Evolutionary conservation across 2,329 filamentous ascomycete species (phyloP), one percentile per base, ranked within the genome.

Genomic region (Lecanicillium sp.): DNA sequence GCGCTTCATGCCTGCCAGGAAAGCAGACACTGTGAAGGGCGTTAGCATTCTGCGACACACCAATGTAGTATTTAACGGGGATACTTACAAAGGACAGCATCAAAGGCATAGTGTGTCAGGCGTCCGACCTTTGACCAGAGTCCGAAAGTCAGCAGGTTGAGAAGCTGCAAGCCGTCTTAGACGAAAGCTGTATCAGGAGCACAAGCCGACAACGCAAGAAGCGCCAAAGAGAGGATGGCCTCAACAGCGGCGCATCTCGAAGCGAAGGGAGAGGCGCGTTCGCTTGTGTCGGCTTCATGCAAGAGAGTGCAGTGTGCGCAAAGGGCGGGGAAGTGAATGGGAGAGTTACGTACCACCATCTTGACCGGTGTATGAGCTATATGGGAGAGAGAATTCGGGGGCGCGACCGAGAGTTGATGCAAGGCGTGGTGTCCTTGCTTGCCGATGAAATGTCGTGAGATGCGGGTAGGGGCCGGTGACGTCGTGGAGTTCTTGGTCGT

Each of bases 1-100:
- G 53, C 92, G 87, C 70, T 94, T 94, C 72, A 98, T 89, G 56
- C 92, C 92, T 29, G 92, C 92, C 50, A 98, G 81, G 62, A 97
- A 90, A 47, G 92, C 87, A 55, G 92, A 98, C 62, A 98, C 86
- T 94, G 44, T 17, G 7, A 13, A 11, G 9, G 7, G 9, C 10
- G 36, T 55, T 42, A 57, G 52, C 36, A 5, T n/a, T n/a, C n/a
- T n/a, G n/a, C n/a, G n/a, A n/a, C n/a, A n/a, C n/a, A n/a, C n/a
- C n/a, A n/a, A n/a, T n/a, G n/a, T n/a, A n/a, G n/a, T n/a, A n/a
- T n/a, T n/a, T n/a, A n/a, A n/a, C n/a, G n/a, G n/a, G n/a, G n/a
- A n/a, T n/a, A 72, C 84, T 54, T 77, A 92, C 87, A 71, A 54
- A 97, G 79, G 51, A 97, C 87, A 48, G 90, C 90, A 67, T 97